phyloP scores from a whole-genome alignment of 1,284 basidiomycete species.

The Ustilago shanxiensis region DNA sequence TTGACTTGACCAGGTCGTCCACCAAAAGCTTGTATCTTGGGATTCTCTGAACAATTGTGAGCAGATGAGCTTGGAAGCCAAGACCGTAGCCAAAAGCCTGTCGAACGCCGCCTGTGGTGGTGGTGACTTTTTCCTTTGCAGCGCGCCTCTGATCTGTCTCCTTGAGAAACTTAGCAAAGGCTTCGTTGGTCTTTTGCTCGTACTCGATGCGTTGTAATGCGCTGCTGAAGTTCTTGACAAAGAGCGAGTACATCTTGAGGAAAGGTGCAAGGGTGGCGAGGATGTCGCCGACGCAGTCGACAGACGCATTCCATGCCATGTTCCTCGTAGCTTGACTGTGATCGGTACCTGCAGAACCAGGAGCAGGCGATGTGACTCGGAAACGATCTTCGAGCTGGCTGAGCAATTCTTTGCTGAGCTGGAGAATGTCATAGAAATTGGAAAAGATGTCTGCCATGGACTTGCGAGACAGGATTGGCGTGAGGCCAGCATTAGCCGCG shows the following conservation, averaged over 20 bases:
- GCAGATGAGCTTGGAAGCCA: constrained; percentile 66
- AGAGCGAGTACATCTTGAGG: constrained; percentile 69
- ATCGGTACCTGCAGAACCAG: constrained; percentile 72
- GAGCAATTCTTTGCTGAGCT: constrained; percentile 84
- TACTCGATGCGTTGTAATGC: constrained; percentile 64
- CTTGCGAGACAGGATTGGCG: constrained; percentile 78
- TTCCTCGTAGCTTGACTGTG: not conserved
- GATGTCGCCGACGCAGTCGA: constrained; percentile 64
- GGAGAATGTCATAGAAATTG: constrained; percentile 92
- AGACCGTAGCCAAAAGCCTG: constrained; percentile 61
- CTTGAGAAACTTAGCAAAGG: constrained; percentile 62
- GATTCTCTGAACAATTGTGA: constrained; percentile 69
- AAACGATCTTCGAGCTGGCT: constrained; percentile 73
- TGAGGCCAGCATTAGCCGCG: constrained; percentile 75
- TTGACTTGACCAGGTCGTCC: constrained; percentile 61
- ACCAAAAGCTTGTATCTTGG: constrained; percentile 67
- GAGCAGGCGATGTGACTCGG: constrained; percentile 71
- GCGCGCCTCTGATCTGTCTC: constrained; percentile 53
- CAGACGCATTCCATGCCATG: constrained; percentile 56
- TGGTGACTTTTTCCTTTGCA: constrained; percentile 32
- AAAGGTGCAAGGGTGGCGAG: constrained; percentile 68
- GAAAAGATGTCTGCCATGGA: constrained; percentile 83
- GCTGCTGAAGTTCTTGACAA: constrained; percentile 68
- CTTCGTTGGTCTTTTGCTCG: constrained; percentile 61
- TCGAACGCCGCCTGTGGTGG: constrained; percentile 18